phyloP scores from a whole-genome alignment of 2,329 filamentous ascomycete species.

The Fusarium zealandicum region DNA sequence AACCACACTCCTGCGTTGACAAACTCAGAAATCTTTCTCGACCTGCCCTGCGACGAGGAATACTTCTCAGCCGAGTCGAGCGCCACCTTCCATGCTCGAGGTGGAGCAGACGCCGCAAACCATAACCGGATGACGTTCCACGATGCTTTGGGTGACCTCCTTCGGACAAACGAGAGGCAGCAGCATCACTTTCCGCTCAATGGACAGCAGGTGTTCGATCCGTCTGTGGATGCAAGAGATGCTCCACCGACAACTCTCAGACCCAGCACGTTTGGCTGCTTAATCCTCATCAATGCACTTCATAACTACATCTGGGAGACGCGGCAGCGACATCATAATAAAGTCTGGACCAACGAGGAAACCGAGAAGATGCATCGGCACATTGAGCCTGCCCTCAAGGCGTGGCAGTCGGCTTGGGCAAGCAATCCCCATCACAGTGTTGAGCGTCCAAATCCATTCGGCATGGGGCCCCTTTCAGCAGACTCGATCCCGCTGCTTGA shows the following conservation, averaged over 20 bases:
- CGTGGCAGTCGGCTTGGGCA: slow-evolving; percentile 93
- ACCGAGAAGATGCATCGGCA: slow-evolving; percentile 96
- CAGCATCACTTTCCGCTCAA: slow-evolving; percentile 58
- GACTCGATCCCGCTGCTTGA: slow-evolving; percentile 92
- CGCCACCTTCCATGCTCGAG: slow-evolving; percentile 80
- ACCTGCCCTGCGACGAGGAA: slow-evolving; percentile 92
- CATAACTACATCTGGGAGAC: slow-evolving; percentile 99
- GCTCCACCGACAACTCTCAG: slow-evolving; percentile 68
- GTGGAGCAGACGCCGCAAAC: slow-evolving; percentile 73
- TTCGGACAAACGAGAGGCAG: slow-evolving; percentile 75
- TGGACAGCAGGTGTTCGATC: slow-evolving; percentile 23
- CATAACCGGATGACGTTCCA: slow-evolving; percentile 81
- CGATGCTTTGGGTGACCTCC: slow-evolving; percentile 78
- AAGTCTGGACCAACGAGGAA: slow-evolving; percentile 89
- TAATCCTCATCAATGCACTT: slow-evolving; percentile 90
- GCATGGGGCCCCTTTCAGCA: slow-evolving; percentile 81
- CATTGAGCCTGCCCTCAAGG: slow-evolving; percentile 90
- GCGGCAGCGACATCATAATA: slow-evolving; percentile 84
- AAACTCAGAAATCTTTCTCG: slow-evolving; percentile 90
- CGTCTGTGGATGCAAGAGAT: slow-evolving; percentile 45
- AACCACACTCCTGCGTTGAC: slow-evolving; percentile 90
- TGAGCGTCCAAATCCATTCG: slow-evolving; percentile 84
- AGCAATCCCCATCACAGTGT: slow-evolving; percentile 85
- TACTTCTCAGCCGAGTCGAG: slow-evolving; percentile 85
- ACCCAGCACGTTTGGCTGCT: slow-evolving; percentile 90